These are phyloP conservation scores for Elsinoe perseae DNA, from an alignment of 2,329 filamentous ascomycete genomes.

Conservation along the genomic window DNA sequence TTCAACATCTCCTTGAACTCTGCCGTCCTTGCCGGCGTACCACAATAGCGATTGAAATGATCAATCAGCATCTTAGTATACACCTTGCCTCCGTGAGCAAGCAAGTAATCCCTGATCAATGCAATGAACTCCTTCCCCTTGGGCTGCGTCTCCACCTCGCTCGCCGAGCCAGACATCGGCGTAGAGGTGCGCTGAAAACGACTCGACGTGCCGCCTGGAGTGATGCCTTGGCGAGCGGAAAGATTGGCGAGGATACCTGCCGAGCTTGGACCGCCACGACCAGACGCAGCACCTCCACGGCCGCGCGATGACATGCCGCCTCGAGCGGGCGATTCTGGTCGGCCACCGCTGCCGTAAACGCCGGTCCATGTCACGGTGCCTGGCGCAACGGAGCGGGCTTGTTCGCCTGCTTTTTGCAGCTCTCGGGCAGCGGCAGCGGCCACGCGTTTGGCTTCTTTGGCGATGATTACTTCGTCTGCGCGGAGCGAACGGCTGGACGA, in stretches of 20 bases:
- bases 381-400: constrained; percentile 64
- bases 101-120: constrained; percentile 68
- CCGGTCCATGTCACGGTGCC: constrained; percentile 94
- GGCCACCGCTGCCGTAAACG: constrained; percentile 66
- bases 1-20: constrained; percentile 79
- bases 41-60: constrained; percentile 78
- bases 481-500: constrained; percentile 49
- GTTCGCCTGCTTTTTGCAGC: constrained; percentile 63
- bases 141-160: constrained; percentile 24
- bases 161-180: constrained; percentile 20
- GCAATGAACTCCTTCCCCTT: constrained; percentile 39
- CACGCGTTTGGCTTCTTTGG: constrained; percentile 71
- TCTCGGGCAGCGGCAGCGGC: constrained; percentile 70
- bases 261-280: constrained; percentile 31
- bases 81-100: constrained; percentile 66
- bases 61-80: constrained; percentile 81
- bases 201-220: constrained; percentile 9
- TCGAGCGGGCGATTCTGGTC: constrained; percentile 49
- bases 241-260: constrained; percentile 38
- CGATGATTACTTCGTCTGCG: constrained; percentile 70
- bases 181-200: constrained; percentile 21
- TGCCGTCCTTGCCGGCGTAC: constrained; percentile 56
- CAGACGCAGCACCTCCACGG: constrained; percentile 32
- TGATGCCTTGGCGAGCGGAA: constrained; percentile 33
- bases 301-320: constrained; percentile 36